Percentiles rank a stretch among this genome's conserved stretches.
Conservation (phyloP, 2,329 filamentous ascomycete genomes). For the Colletotrichum abscissum region DNA sequence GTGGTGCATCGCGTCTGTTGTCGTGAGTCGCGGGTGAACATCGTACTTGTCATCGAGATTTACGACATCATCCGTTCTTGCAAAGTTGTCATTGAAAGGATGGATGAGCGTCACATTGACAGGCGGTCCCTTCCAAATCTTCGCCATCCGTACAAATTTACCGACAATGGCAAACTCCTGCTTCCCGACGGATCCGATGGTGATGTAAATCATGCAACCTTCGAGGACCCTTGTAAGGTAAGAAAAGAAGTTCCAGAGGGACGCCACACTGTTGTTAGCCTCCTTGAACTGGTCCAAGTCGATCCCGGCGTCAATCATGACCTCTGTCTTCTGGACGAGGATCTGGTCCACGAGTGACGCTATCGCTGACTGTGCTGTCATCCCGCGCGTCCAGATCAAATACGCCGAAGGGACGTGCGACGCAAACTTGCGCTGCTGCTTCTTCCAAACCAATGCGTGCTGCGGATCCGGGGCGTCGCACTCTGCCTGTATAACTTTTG, state of each 20-base stretch:
- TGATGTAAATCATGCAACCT: slow-evolving; percentile 41
- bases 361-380: slow-evolving; percentile 42
- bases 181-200: slow-evolving; percentile 41
- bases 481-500: slow-evolving; percentile 39
- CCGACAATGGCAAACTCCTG: slow-evolving; percentile 42
- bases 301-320: slow-evolving; percentile 36
- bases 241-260: slow-evolving; percentile 40
- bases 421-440: slow-evolving; percentile 37
- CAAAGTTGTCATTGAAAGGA: slow-evolving; percentile 40
- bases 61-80: slow-evolving; percentile 36
- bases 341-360: slow-evolving; percentile 42
- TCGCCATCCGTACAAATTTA: slow-evolving; percentile 38
- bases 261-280: slow-evolving; percentile 35
- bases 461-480: slow-evolving; percentile 44
- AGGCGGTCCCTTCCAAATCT: slow-evolving; percentile 40
- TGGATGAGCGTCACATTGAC: slow-evolving; percentile 42
- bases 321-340: slow-evolving; percentile 40
- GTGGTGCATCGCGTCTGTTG: slow-evolving; percentile 43
- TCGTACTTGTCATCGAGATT: slow-evolving; percentile 44
- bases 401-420: slow-evolving; percentile 39
- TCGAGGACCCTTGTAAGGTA: slow-evolving; percentile 36
- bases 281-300: slow-evolving; percentile 37
- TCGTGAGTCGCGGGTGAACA: slow-evolving; percentile 42
- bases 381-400: slow-evolving; percentile 43
- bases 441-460: slow-evolving; percentile 42